Conservation (phyloP, 202 grass and related monocot genomes). For the Elaeis oleifera region DNA sequence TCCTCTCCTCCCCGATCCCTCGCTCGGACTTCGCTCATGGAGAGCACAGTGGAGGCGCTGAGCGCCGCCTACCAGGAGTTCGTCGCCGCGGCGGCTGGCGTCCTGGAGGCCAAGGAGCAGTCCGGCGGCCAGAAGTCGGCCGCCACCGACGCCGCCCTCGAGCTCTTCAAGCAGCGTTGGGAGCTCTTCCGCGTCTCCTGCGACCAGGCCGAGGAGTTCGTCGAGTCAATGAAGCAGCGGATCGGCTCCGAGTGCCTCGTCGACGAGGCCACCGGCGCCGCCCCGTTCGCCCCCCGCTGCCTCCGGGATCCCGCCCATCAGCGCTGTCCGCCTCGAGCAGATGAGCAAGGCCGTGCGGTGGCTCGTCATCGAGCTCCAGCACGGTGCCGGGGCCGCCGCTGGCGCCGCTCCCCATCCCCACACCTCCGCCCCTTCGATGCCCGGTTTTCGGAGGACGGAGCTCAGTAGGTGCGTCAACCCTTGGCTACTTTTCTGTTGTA, state of each 20-base stretch:
- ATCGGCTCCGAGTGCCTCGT: conserved; percentile 97
- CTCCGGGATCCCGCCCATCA: conserved; percentile 76
- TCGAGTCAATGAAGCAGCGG: conserved; percentile 90
- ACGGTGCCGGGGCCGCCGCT: conserved; percentile 38
- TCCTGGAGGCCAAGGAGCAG: conserved; percentile 47
- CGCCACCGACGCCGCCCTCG: conserved; percentile 56
- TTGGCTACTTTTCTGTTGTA: too few species aligned
- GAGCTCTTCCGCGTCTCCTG: conserved; percentile 86
- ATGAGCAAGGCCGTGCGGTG: conserved; percentile 98
- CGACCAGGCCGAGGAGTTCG: conserved; percentile 90
- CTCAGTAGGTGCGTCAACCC: conserved; percentile 46
- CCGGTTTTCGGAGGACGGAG: conserved; percentile 57
- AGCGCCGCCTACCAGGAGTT: conserved; percentile 69
- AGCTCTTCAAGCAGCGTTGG: conserved; percentile 88
- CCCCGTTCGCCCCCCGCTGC: conserved; percentile 23
- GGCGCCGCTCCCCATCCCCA: conserved; percentile 27
- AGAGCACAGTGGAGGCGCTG: conserved; percentile 58
- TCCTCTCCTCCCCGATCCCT: too few species aligned
- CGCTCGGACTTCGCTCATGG: conserved; percentile 26
- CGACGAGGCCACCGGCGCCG: conserved; percentile 78
- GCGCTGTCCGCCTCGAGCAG: conserved; percentile 92
- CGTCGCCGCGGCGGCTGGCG: conserved; percentile 45
- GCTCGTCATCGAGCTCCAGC: conserved; percentile 96
- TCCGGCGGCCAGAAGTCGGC: conserved; percentile 41
- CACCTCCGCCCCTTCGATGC: conserved; percentile 39